Base-by-base conservation (phyloP, 345 rosid genomes). In the Citrus medica region DNA sequence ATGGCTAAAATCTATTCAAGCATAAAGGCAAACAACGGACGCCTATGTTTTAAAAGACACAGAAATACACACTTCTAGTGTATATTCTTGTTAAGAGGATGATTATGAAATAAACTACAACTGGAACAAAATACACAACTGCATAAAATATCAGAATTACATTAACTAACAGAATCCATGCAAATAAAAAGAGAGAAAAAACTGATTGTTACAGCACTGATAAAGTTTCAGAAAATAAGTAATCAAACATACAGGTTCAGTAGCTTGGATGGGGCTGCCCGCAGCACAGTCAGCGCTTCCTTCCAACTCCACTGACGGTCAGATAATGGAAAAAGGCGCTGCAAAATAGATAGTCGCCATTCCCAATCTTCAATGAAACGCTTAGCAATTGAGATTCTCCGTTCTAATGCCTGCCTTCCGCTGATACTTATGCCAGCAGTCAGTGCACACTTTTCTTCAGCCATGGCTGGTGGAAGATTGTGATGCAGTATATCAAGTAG, bases 311-410 rank as follows among this genome's bases (percentile, higher is more conserved):
- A 93, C 71, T 87, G 94, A 76, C 90, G 89, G 81, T 88, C 98
- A 82, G 95, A 93, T 42, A 93, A 87, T 71, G 99, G 99, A 63
- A 92, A 84, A 87, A 95, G 98, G 71, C 85, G 91, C 86, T 93
- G 97, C 90, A 95, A 90, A 82, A 93, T 83, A 76, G 99, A 90
- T 81, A 95, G 81, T 64, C 99, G 88, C 99, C 99, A 95, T 79
- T 93, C 92, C 94, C 96, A 92, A 84, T 95, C 99, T 82, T 95
- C 99, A 85, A 93, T 85, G 78, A 93, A 93, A 79, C 80, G 87
- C 83, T 79, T 91, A 76, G 91, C 90, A 78, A 85, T 67, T 63
- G 96, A 84, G 76, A 90, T 86, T 88, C 94, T 91, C 99, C 99
- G 93, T 81, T 95, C 99, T 80, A 95, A 87, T 65, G 99, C 98